phyloP scores from a whole-genome alignment of 768 basidiomycete genomes.

The Auricularia auricula-judae region DNA sequence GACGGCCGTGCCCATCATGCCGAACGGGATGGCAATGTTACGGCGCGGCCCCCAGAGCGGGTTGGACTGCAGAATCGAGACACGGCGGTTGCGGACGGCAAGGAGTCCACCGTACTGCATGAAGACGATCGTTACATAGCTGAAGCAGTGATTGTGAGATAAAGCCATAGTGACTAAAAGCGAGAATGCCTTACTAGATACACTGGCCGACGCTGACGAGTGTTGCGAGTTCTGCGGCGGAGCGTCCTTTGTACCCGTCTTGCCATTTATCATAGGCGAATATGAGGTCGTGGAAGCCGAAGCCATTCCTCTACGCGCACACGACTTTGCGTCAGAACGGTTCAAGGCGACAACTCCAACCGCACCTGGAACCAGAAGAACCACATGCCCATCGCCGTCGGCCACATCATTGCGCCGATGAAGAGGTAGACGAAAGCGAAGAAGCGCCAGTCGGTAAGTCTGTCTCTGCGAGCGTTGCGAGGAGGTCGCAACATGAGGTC shows the following conservation, averaged over 20 bases:
- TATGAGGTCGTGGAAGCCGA: constrained; percentile 27
- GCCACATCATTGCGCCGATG: constrained; percentile 36
- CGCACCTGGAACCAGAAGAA: constrained; percentile 21
- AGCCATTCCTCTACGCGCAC: constrained; percentile 9
- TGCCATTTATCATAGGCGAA: constrained; percentile 30
- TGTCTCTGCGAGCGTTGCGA: constrained; percentile 42
- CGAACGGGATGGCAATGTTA: constrained; percentile 28
- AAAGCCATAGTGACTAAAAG: not conserved
- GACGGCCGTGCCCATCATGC: constrained; percentile 30
- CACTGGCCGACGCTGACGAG: constrained; percentile 35
- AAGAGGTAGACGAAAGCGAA: constrained; percentile 20
- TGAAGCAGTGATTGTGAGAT: constrained; percentile 8
- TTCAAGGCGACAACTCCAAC: not conserved
- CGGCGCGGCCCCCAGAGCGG: constrained; percentile 36
- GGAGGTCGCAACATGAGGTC: constrained; percentile 44
- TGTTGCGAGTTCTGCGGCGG: constrained; percentile 18
- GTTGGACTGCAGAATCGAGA: constrained; percentile 32
- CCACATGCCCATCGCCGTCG: constrained; percentile 33
- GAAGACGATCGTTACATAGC: constrained; percentile 40
- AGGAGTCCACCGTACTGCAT: constrained; percentile 33
- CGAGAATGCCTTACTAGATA: constrained; percentile 23
- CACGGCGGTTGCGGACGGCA: constrained; percentile 32
- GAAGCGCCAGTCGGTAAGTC: constrained; percentile 33
- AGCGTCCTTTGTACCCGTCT: constrained; percentile 24
- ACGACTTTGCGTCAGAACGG: not conserved